These are phyloP conservation scores for Leishmania tarentolae DNA, from an alignment of 208 protist species.

Conservation along the genomic window DNA sequence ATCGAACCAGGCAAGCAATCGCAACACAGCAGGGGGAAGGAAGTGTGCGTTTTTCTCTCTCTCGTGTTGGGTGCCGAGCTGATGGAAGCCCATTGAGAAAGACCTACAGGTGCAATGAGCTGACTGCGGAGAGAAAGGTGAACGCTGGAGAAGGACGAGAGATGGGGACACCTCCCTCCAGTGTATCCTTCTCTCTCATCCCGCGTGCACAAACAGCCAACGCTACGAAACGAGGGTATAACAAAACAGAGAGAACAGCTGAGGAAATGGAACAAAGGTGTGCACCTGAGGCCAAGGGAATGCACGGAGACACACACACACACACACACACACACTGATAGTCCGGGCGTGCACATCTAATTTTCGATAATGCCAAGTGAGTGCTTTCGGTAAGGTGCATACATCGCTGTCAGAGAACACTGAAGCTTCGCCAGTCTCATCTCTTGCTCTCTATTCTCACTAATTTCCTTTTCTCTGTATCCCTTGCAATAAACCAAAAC, in stretches of 20 bases:
- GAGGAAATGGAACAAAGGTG: neutral
- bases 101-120: neutral
- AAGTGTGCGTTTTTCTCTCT: neutral
- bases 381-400: neutral
- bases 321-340: neutral
- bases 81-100: constrained; percentile 1
- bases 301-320: neutral
- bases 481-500: neutral
- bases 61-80: neutral
- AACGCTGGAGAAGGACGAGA: neutral
- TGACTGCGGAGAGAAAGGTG: constrained; percentile 9
- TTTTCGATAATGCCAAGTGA: neutral
- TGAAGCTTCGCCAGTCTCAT: neutral
- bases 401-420: neutral
- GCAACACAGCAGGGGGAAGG: neutral
- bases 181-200: neutral
- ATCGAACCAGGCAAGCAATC: neutral
- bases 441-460: neutral
- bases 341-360: neutral
- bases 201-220: neutral
- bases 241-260: neutral
- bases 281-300: neutral
- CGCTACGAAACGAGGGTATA: neutral
- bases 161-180: neutral
- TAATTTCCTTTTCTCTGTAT: neutral